Evolutionary conservation across 176 grass and related monocot genomes (phyloP), one percentile per base, ranked within the genome.

Genomic region (Alloteropsis semialata): DNA sequence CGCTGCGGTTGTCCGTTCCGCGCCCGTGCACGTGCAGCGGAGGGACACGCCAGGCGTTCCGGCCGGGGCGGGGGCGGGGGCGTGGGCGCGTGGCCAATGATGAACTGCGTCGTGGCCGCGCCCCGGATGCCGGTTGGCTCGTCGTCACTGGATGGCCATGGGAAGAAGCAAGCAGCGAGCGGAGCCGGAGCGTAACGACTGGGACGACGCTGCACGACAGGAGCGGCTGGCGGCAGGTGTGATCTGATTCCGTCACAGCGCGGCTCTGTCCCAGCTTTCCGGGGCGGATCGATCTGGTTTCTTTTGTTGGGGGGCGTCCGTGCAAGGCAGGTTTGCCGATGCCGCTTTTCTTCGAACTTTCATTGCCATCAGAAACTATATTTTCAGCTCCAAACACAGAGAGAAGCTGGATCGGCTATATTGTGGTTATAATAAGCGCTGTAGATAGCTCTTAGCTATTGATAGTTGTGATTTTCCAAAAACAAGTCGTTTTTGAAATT

Each of bases 231-330:
- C 38, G 50, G 61, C 87, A 48, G 81, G 88, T 77, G 78, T 64
- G 78, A 1, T 77, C 49, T 82, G 45, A 82, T 86, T 85, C 83
- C 45, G 22, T 48, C 72, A 86, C 83, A 86, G 65, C 83, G 33
- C 3, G 72, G 56, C 83, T 4, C 27, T 90, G 88, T 86, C 80
- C 12, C 12, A 33, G 72, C 83, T 90, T 89, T 82, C 39, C 72
- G 88, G 78, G 72, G 46, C 72, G 64, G 44, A 38, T 57, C 72
- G 55, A 82, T 43, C 83, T 82, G 89, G 61, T 48, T 55, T 11
- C 12, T 43, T 80, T 81, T 55, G 75, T 72, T 86, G 45, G 77
- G 25, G 63, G 13, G 21, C n/a, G n/a, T 64, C 14, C 19, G 24
- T 43, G 59, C n/a, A 30, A 44, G 55, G 75, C 37, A 10, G 55